Evolutionary conservation across 1,139 yeast species (phyloP).

Genomic region (Suhomyces choctaworum): DNA sequence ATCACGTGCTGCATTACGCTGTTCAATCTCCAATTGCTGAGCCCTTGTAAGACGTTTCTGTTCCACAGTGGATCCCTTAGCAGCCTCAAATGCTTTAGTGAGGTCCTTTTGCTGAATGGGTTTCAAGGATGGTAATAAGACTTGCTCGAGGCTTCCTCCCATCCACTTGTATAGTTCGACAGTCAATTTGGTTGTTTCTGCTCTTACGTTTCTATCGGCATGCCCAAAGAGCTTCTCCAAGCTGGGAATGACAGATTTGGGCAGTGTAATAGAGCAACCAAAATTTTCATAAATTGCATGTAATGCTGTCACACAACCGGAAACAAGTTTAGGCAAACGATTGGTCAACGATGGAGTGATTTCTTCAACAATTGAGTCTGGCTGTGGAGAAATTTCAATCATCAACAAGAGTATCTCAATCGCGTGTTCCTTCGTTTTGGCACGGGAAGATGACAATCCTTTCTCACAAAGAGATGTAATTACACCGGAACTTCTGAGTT

Average conservation of each 20-base stretch:
- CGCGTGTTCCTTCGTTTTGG: slow-evolving; percentile 70
- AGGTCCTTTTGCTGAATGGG: slow-evolving; percentile 93
- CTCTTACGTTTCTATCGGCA: slow-evolving; percentile 84
- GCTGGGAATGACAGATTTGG: slow-evolving; percentile 57
- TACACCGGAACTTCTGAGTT: slow-evolving; percentile 42
- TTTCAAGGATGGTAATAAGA: slow-evolving; percentile 70
- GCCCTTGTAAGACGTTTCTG: slow-evolving; percentile 59
- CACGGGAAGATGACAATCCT: slow-evolving; percentile 74
- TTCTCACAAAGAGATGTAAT: slow-evolving; percentile 71
- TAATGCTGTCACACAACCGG: slow-evolving; percentile 63
- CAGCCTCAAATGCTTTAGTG: slow-evolving; percentile 61
- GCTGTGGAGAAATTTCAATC: slow-evolving; percentile 60
- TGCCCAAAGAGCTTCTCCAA: slow-evolving; percentile 77
- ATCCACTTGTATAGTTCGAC: slow-evolving; percentile 77
- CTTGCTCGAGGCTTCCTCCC: slow-evolving; percentile 61
- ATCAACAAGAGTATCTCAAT: slow-evolving; percentile 61
- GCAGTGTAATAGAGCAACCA: slow-evolving; percentile 68
- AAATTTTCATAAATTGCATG: slow-evolving; percentile 57
- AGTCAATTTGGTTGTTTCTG: slow-evolving; percentile 70
- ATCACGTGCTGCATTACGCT: slow-evolving; percentile 16
- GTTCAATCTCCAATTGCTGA: slow-evolving; percentile 38
- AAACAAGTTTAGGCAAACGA: slow-evolving; percentile 75
- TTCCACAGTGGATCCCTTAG: slow-evolving; percentile 44
- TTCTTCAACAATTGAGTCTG: slow-evolving; percentile 67
- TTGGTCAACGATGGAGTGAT: slow-evolving; percentile 62